A percentile compares a stretch with the other conserved stretches of the same genome.
Conservation (phyloP, 2,329 filamentous ascomycete species). For the Fusarium tanahbumbuense region DNA sequence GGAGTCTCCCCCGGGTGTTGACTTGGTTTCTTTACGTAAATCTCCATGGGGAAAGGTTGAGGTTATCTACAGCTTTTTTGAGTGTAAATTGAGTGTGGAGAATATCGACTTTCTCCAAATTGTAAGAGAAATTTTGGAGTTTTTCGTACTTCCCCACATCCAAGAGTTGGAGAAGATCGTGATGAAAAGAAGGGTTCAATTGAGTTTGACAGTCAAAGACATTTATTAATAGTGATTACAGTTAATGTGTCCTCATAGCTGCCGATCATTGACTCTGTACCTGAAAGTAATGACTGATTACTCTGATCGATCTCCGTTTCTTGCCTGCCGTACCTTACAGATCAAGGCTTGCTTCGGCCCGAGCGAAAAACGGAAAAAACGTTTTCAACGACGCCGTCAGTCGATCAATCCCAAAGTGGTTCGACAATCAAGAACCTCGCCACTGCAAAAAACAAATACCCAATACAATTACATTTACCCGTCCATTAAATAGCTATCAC, state of each 20-base stretch:
- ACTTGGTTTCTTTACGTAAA: constrained; percentile 30
- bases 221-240: neutral
- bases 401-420: neutral
- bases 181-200: neutral
- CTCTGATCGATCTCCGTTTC: neutral
- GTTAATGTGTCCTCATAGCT: neutral
- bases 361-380: neutral
- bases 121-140: neutral
- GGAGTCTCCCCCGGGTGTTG: constrained; percentile 10
- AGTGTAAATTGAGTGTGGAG: constrained; percentile 6
- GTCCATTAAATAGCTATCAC: neutral
- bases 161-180: neutral
- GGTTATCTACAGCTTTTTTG: neutral
- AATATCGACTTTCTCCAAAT: neutral
- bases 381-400: neutral
- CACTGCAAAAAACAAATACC: neutral
- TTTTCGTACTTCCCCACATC: constrained; percentile 1
- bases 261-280: neutral
- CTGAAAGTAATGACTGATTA: neutral
- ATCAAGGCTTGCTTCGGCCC: neutral
- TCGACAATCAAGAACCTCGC: neutral
- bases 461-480: neutral
- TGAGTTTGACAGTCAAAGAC: neutral
- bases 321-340: neutral
- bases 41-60: constrained; percentile 34